Evolutionary conservation across 2,329 filamentous ascomycete genomes (phyloP).

Genomic region (Penicillium sp.): DNA sequence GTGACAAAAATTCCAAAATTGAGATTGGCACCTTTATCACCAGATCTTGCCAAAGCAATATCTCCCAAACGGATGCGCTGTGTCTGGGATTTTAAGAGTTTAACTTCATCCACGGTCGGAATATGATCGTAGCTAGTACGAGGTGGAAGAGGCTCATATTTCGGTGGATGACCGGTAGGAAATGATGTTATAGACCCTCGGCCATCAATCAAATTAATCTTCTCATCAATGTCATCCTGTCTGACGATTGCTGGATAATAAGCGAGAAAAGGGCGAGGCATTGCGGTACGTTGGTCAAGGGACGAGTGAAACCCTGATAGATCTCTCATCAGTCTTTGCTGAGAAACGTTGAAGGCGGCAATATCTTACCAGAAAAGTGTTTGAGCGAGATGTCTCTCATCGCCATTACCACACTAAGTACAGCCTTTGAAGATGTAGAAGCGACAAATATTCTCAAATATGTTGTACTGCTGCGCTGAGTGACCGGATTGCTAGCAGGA

Average conservation of each 20-base stretch:
- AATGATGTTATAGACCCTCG: slow-evolving; percentile 5
- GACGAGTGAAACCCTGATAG: slow-evolving; percentile 46
- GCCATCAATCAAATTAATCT: slow-evolving; percentile 27
- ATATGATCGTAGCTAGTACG: slow-evolving; percentile 26
- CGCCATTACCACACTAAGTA: slow-evolving; percentile 35
- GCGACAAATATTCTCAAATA: slow-evolving; percentile 53
- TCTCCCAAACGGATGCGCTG: slow-evolving; percentile 46
- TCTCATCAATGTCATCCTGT: slow-evolving; percentile 34
- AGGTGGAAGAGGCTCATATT: slow-evolving; percentile 13
- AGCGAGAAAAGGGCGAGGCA: slow-evolving; percentile 46
- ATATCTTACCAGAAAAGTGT: slow-evolving; percentile 44
- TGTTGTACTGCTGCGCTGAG: slow-evolving; percentile 49
- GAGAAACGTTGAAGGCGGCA: background rate
- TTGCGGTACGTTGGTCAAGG: slow-evolving; percentile 47
- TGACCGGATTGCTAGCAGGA: slow-evolving; percentile 43
- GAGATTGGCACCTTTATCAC: slow-evolving; percentile 47
- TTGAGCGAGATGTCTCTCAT: slow-evolving; percentile 46
- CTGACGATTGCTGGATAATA: slow-evolving; percentile 47
- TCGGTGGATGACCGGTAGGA: slow-evolving; percentile 21
- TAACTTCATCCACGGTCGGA: slow-evolving; percentile 26
- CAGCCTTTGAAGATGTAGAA: slow-evolving; percentile 33
- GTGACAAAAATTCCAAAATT: slow-evolving; percentile 48
- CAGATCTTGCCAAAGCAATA: slow-evolving; percentile 49
- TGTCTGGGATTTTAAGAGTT: slow-evolving; percentile 21
- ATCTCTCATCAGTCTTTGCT: background rate